Evolutionary conservation across 768 basidiomycete species (phyloP).

Genomic region (Kwoniella mangroviensis): DNA sequence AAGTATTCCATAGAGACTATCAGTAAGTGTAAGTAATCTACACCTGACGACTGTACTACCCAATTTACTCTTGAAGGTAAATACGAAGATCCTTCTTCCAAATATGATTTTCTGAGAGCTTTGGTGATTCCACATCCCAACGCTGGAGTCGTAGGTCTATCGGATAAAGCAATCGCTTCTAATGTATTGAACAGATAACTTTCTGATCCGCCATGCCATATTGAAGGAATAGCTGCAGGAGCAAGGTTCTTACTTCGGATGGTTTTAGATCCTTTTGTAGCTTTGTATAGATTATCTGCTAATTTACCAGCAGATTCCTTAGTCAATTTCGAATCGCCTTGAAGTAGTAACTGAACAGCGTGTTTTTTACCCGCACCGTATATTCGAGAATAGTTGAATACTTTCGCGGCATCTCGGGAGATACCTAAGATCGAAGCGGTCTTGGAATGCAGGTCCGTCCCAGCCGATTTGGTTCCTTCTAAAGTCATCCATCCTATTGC

Average conservation of each 20-base stretch:
- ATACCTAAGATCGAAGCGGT: conserved; percentile 91
- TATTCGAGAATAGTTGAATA: conserved; percentile 96
- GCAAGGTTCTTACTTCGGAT: conserved; percentile 42
- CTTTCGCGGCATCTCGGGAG: conserved; percentile 91
- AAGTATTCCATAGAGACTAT: conserved; percentile 94
- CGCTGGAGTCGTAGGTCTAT: conserved; percentile 86
- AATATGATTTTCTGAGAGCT: conserved; percentile 86
- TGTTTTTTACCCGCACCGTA: conserved; percentile 98
- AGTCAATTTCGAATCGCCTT: conserved; percentile 78
- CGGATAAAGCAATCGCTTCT: conserved; percentile 88
- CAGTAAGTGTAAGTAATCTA: conserved; percentile 95
- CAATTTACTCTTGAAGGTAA: conserved; percentile 98
- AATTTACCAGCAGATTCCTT: conserved; percentile 77
- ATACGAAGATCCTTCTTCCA: conserved; percentile 72
- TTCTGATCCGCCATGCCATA: conserved; percentile 95
- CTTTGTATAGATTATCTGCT: conserved; percentile 82
- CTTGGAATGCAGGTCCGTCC: conserved; percentile 96
- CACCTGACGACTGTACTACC: conserved; percentile 98
- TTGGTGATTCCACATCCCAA: conserved; percentile 91
- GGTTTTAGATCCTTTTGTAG: conserved; percentile 76
- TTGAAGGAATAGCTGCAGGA: conserved; percentile 61
- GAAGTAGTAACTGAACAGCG: conserved; percentile 81
- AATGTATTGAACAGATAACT: conserved; percentile 97
- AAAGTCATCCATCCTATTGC: conserved; percentile 99
- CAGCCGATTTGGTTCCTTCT: conserved; percentile 91